Evolutionary conservation across 2,329 filamentous ascomycete species (phyloP).

Genomic region (Exophiala calicioides): DNA sequence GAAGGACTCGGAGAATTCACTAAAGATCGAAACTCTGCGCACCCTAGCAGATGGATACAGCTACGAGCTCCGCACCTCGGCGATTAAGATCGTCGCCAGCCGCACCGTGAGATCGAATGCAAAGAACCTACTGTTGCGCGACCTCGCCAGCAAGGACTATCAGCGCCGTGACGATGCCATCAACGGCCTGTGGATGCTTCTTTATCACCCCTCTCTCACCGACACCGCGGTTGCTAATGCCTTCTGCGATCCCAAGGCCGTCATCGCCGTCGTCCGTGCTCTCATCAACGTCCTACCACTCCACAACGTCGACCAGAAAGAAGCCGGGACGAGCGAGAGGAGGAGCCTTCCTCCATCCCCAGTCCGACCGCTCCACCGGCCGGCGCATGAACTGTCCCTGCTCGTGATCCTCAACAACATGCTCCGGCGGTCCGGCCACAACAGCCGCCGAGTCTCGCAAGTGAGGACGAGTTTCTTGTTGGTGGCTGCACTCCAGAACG

Average conservation of each 20-base stretch:
- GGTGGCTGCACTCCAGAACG: constrained; percentile 59
- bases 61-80: constrained; percentile 68
- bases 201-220: constrained; percentile 29
- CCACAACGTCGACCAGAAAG: constrained; percentile 39
- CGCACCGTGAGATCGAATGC: constrained; percentile 45
- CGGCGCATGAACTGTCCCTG: constrained; percentile 45
- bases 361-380: constrained; percentile 33
- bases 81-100: constrained; percentile 50
- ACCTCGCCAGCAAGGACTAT: constrained; percentile 43
- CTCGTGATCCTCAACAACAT: constrained; percentile 61
- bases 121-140: constrained; percentile 43
- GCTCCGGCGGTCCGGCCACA: constrained; percentile 61
- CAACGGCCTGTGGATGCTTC: constrained; percentile 46
- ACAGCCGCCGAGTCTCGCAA: constrained; percentile 36
- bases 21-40: constrained; percentile 60
- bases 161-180: constrained; percentile 43
- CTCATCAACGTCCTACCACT: constrained; percentile 29
- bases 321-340: constrained; percentile 30
- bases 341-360: constrained; percentile 23
- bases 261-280: constrained; percentile 31
- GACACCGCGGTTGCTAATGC: constrained; percentile 11
- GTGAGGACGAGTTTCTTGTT: too few species aligned
- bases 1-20: constrained; percentile 26
- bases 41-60: constrained; percentile 71
- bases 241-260: constrained; percentile 32